These are phyloP conservation scores for Ilyonectria sp. DNA, from an alignment of 2,329 filamentous ascomycete genomes.

Conservation along the genomic window DNA sequence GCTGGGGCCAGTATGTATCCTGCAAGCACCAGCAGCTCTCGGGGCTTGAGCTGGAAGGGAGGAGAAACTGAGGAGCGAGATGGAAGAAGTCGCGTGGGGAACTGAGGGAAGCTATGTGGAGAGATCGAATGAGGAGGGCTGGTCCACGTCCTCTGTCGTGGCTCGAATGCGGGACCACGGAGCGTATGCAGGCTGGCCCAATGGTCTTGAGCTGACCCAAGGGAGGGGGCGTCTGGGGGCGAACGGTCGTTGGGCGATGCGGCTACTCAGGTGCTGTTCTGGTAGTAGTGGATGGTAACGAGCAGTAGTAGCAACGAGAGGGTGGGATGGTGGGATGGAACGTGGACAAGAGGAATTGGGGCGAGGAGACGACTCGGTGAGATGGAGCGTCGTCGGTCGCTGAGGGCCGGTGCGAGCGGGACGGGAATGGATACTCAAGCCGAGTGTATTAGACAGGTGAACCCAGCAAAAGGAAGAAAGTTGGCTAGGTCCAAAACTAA, in stretches of 20 bases:
- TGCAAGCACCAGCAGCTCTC: slow-evolving; percentile 53
- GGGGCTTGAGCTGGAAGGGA: slow-evolving; percentile 50
- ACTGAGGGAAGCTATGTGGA: slow-evolving; percentile 51
- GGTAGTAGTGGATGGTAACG: slow-evolving; percentile 47
- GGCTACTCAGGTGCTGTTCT: slow-evolving; percentile 47
- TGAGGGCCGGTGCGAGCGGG: slow-evolving; percentile 13
- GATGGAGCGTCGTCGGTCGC: slow-evolving; percentile 24
- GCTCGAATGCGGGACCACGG: slow-evolving; percentile 57
- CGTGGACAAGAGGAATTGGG: slow-evolving; percentile 39
- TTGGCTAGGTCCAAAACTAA: slow-evolving; percentile 32
- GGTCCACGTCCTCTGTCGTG: slow-evolving; percentile 56
- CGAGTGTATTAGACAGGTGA: slow-evolving; percentile 29
- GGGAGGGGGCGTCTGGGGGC: slow-evolving; percentile 46
- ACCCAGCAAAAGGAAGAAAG: slow-evolving; percentile 40
- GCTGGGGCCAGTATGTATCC: slow-evolving; percentile 51
- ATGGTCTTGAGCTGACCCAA: slow-evolving; percentile 51
- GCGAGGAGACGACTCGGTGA: slow-evolving; percentile 34
- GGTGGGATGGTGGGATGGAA: slow-evolving; percentile 46
- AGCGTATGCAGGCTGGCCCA: slow-evolving; percentile 57
- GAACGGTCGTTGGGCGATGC: slow-evolving; percentile 49
- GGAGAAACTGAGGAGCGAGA: slow-evolving; percentile 52
- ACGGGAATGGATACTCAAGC: slow-evolving; percentile 10
- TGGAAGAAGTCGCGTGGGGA: slow-evolving; percentile 55
- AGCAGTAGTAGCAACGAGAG: slow-evolving; percentile 43
- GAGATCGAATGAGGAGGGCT: slow-evolving; percentile 53